Conservation (phyloP, 257 asterid species). For the Apocynum venetum region DNA sequence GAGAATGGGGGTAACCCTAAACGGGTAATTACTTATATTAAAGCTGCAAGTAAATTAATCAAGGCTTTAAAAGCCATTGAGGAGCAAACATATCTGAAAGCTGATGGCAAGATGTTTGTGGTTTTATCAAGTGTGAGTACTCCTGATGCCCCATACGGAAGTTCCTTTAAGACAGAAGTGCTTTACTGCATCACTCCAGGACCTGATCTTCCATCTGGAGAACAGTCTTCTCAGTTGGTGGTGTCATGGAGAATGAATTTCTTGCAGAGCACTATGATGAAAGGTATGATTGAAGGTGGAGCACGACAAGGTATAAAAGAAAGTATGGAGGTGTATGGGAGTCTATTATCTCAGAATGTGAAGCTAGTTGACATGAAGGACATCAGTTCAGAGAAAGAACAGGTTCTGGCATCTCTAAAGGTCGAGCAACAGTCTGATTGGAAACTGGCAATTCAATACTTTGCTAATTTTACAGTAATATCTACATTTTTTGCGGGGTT, state of each 20-base stretch:
- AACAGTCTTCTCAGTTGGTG: constrained; percentile 61
- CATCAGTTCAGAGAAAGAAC: constrained; percentile 81
- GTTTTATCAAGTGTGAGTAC: constrained; percentile 70
- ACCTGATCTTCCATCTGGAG: constrained; percentile 87
- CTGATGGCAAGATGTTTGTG: constrained; percentile 68
- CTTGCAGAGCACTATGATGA: constrained; percentile 89
- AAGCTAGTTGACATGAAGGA: constrained; percentile 74
- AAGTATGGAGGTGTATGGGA: constrained; percentile 70
- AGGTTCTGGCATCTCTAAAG: constrained; percentile 78
- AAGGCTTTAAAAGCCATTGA: constrained; percentile 83
- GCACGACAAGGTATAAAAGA: constrained; percentile 91
- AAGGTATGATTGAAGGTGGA: constrained; percentile 91
- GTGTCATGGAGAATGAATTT: constrained; percentile 92
- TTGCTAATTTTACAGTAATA: constrained; percentile 73
- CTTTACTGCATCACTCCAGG: constrained; percentile 83
- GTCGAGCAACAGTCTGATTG: constrained; percentile 73
- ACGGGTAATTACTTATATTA: constrained; percentile 57
- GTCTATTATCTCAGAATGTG: constrained; percentile 59
- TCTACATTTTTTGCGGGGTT: constrained; percentile 60
- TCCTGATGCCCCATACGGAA: constrained; percentile 95
- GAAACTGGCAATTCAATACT: constrained; percentile 85
- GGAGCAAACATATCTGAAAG: constrained; percentile 81
- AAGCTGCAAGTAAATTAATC: constrained; percentile 76
- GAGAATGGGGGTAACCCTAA: constrained; percentile 55
- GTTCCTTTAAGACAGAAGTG: constrained; percentile 67